Evolutionary conservation across 495 filamentous ascomycete species (phyloP).

Genomic region (Xylaria acuta): DNA sequence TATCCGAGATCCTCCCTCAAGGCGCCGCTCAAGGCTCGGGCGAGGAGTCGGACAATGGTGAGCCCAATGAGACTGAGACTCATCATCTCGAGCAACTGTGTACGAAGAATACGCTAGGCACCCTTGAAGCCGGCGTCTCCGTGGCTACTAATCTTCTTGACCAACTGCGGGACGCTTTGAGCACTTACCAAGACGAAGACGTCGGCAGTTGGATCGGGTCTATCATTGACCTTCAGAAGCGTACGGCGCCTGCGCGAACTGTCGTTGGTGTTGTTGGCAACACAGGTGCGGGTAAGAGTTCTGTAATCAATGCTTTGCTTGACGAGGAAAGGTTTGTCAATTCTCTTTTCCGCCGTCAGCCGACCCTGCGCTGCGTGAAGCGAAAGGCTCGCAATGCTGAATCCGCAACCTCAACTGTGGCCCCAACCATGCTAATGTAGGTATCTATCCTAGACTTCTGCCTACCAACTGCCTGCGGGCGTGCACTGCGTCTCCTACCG

Average conservation of each 20-base stretch:
- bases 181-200: conserved; percentile 12
- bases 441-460: conserved; percentile 38
- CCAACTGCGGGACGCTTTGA: conserved; percentile 27
- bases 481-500: conserved; percentile 70
- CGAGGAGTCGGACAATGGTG: not conserved
- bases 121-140: conserved; percentile 41
- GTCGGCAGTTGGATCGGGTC: conserved; percentile 49
- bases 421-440: not conserved
- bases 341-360: not conserved
- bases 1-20: not conserved
- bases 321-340: conserved; percentile 55
- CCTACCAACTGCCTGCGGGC: conserved; percentile 55
- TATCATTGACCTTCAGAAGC: conserved; percentile 43
- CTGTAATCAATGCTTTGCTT: conserved; percentile 65
- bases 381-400: not conserved
- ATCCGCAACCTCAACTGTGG: not conserved
- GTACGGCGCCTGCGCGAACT: conserved; percentile 42
- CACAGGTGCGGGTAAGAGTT: conserved; percentile 66
- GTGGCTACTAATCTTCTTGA: conserved; percentile 38
- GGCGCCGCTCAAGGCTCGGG: not conserved
- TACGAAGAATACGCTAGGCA: conserved; percentile 21
- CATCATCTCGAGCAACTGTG: conserved; percentile 35
- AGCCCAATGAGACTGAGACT: not conserved
- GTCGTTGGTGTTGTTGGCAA: conserved; percentile 65
- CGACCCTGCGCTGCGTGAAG: not conserved